Base-by-base conservation (phyloP, 768 basidiomycete species). In the Russula griseocarnosa region DNA sequence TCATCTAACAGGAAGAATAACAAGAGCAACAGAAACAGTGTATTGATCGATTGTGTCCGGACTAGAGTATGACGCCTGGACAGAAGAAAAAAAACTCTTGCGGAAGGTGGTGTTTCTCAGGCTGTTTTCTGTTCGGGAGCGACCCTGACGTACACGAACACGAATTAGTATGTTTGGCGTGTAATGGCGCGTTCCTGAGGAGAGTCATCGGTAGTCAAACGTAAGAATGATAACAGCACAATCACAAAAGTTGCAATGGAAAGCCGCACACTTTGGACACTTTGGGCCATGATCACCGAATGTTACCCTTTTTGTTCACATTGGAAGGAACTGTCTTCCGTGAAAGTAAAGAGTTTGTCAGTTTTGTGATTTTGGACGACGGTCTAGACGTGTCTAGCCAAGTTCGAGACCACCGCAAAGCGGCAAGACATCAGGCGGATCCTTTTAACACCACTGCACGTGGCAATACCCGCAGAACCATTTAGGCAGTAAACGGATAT, bases 121-220 rank as follows among this genome's bases (percentile, higher is more conserved):
- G n/a, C 8, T 46, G 8, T 46, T 46, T 34, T n/a, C 44, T 44
- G 20, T n/a, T 46, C 44, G 24, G 49, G 24, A 50, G 49, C n/a
- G 49, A 18, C 14, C 49, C 24, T 26, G 26, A 46, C 18, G 18
- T 46, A 46, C n/a, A n/a, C n/a, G n/a, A 5, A 46, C 44, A n/a
- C 20, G 3, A 14, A 16, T 26, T 14, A 24, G 26, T 50, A 2
- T 22, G 49, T 50, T 26, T 50, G 4, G 49, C 24, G 49, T 26
- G 24, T 16, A 18, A 16, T 13, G 49, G 24, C 14, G 26, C 26
- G 49, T 50, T 50, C 49, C 49, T 50, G 49, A 5, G 57, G 62
- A 30, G 57, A 59, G 42, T 38, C 62, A 46, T 63, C 62, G 62
- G 62, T 63, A 54, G 62, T 22, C 57, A 53, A 58, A 63, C 16